Evolutionary conservation across 2,329 filamentous ascomycete species (phyloP).

Genomic region (Trichoderma lentiforme): DNA sequence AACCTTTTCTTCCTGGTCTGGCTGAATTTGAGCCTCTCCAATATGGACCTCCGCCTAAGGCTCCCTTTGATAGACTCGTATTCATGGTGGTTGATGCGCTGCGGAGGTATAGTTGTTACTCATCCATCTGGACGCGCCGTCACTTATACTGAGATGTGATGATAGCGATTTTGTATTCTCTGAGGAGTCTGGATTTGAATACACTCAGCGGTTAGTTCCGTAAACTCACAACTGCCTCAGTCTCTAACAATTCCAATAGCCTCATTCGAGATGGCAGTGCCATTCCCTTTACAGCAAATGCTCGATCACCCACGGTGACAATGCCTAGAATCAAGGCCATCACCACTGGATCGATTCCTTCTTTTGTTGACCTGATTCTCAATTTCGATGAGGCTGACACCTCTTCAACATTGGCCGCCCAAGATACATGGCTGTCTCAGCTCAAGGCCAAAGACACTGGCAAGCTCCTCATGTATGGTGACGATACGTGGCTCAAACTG

Average conservation of each 20-base stretch:
- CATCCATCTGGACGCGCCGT: not conserved
- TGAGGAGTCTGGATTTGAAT: slow-evolving; percentile 74
- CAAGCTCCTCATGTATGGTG: slow-evolving; percentile 89
- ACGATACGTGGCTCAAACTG: slow-evolving; percentile 97
- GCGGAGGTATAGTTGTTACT: slow-evolving; percentile 61
- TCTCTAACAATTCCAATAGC: slow-evolving; percentile 41
- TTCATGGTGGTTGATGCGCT: slow-evolving; percentile 99
- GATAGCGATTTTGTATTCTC: slow-evolving; percentile 88
- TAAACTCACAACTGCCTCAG: not conserved
- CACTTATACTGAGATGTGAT: slow-evolving; percentile 21
- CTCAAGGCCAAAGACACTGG: slow-evolving; percentile 70
- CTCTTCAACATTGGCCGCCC: slow-evolving; percentile 77
- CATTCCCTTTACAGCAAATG: slow-evolving; percentile 91
- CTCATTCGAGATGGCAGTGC: slow-evolving; percentile 80
- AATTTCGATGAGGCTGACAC: slow-evolving; percentile 96
- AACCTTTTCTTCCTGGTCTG: slow-evolving; percentile 83
- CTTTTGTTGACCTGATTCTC: slow-evolving; percentile 92
- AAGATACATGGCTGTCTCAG: slow-evolving; percentile 96
- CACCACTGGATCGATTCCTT: slow-evolving; percentile 96
- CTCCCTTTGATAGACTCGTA: slow-evolving; percentile 82
- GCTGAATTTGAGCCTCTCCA: slow-evolving; percentile 62
- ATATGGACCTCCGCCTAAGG: slow-evolving; percentile 55
- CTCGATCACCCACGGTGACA: slow-evolving; percentile 93
- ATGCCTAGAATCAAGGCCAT: slow-evolving; percentile 98
- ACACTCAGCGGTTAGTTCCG: slow-evolving; percentile 72